Percentiles rank a stretch among this genome's conserved stretches.
These are phyloP conservation scores for Cryomyces minteri DNA, from an alignment of 495 filamentous ascomycete species.

Conservation along the genomic window DNA sequence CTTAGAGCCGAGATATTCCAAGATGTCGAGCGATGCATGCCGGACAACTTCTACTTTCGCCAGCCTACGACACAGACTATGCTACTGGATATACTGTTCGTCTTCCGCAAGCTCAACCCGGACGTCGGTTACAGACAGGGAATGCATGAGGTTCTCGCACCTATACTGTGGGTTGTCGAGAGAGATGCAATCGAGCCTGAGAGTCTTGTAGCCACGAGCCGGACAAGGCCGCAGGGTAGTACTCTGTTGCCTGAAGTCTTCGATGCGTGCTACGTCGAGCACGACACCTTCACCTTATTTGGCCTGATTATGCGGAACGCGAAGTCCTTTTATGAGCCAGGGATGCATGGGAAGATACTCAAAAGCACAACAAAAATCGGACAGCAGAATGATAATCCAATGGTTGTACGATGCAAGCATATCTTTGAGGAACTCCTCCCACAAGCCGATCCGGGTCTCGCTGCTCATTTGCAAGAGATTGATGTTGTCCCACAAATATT, in stretches of 20 bases:
- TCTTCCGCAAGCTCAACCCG: slow-evolving; percentile 86
- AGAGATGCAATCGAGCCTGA: no score
- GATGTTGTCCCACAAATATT: slow-evolving; percentile 96
- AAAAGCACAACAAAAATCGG: slow-evolving; percentile 19
- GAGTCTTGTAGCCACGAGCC: background rate
- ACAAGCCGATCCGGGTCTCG: slow-evolving; percentile 63
- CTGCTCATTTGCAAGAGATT: slow-evolving; percentile 60
- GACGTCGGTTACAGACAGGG: slow-evolving; percentile 84
- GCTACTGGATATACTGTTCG: slow-evolving; percentile 75
- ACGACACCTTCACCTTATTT: slow-evolving; percentile 81
- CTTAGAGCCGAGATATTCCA: slow-evolving; percentile 81
- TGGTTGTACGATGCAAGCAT: slow-evolving; percentile 66
- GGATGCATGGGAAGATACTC: slow-evolving; percentile 14
- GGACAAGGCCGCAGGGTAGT: background rate
- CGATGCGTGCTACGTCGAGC: slow-evolving; percentile 58
- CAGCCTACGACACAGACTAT: slow-evolving; percentile 58
- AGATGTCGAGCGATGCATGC: slow-evolving; percentile 83
- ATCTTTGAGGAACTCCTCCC: slow-evolving; percentile 69
- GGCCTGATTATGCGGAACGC: slow-evolving; percentile 70
- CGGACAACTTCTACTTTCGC: slow-evolving; percentile 81
- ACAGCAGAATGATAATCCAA: slow-evolving; percentile 42
- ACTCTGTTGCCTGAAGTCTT: slow-evolving; percentile 40
- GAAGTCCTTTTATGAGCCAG: slow-evolving; percentile 69
- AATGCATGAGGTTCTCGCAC: slow-evolving; percentile 91
- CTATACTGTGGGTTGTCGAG: slow-evolving; percentile 75